Conservation (phyloP, 2,329 filamentous ascomycete genomes). For the Scedosporium minutisporum region DNA sequence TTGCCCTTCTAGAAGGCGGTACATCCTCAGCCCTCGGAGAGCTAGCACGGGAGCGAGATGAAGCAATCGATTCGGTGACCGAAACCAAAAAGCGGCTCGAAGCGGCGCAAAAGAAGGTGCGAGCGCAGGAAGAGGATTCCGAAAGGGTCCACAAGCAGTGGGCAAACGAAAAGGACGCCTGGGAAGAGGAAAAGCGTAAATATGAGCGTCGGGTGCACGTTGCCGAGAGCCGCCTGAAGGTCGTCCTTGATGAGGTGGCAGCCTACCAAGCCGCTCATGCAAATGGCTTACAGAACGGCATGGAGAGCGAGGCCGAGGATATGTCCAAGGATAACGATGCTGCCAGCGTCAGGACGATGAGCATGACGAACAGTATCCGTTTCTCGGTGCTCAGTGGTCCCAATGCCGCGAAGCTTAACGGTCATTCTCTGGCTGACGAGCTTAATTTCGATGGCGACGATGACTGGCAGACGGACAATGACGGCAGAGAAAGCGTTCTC, state of each 20-base stretch:
- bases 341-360: constrained; percentile 62
- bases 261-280: constrained; percentile 50
- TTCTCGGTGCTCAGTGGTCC: constrained; percentile 60
- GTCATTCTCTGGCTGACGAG: constrained; percentile 80
- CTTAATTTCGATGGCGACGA: constrained; percentile 79
- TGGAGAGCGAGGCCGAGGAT: constrained; percentile 53
- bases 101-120: constrained; percentile 63
- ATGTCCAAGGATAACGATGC: constrained; percentile 55
- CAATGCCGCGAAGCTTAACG: constrained; percentile 47
- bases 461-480: constrained; percentile 58
- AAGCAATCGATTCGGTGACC: constrained; percentile 59
- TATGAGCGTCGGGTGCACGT: constrained; percentile 80
- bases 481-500: constrained; percentile 54
- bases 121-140: constrained; percentile 73
- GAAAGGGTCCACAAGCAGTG: constrained; percentile 70
- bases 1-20: constrained; percentile 79
- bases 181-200: constrained; percentile 74
- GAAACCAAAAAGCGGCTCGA: constrained; percentile 76
- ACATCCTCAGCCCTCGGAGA: constrained; percentile 78
- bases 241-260: constrained; percentile 78
- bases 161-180: constrained; percentile 73
- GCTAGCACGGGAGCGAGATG: constrained; percentile 75
- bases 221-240: constrained; percentile 77
- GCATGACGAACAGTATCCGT: constrained; percentile 61
- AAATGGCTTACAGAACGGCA: constrained; percentile 24